These are phyloP conservation scores for Entomortierella beljakovae DNA, from an alignment of 192 early-diverging fungal genomes.

Conservation along the genomic window DNA sequence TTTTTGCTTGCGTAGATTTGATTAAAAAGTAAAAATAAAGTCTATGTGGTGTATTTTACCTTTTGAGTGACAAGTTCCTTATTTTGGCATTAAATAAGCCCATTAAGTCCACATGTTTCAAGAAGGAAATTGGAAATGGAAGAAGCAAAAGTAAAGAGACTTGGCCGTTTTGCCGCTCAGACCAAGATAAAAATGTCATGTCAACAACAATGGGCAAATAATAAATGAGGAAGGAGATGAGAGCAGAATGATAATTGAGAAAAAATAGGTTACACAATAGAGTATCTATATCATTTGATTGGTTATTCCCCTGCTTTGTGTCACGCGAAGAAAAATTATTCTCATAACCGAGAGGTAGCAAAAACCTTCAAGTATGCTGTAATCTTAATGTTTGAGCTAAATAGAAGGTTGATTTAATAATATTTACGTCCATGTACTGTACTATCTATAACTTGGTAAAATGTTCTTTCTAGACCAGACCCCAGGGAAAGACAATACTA, in stretches of 20 bases:
- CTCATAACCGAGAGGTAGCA: neutral
- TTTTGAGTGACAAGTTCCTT: no score
- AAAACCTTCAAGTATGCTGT: neutral
- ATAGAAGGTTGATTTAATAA: neutral
- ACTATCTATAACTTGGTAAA: no score
- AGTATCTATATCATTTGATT: neutral
- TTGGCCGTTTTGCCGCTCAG: slow-evolving; percentile 20
- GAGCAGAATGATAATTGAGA: neutral
- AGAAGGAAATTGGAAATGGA: no score
- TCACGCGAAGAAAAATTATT: slow-evolving; percentile 6
- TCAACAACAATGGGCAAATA: no score
- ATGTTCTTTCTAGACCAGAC: no score
- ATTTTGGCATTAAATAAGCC: no score
- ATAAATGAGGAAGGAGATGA: neutral
- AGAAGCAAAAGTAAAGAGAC: no score
- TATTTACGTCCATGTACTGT: neutral
- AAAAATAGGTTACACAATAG: neutral
- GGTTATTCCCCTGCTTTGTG: neutral
- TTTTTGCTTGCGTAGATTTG: no score
- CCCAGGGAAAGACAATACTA: no score
- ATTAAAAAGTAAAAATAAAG: no score
- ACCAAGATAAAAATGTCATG: neutral
- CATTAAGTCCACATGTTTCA: no score
- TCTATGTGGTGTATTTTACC: no score
- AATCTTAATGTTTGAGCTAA: neutral